Conservation (phyloP, 2,329 filamentous ascomycete genomes). For the Ramularia collo-cygni region DNA sequence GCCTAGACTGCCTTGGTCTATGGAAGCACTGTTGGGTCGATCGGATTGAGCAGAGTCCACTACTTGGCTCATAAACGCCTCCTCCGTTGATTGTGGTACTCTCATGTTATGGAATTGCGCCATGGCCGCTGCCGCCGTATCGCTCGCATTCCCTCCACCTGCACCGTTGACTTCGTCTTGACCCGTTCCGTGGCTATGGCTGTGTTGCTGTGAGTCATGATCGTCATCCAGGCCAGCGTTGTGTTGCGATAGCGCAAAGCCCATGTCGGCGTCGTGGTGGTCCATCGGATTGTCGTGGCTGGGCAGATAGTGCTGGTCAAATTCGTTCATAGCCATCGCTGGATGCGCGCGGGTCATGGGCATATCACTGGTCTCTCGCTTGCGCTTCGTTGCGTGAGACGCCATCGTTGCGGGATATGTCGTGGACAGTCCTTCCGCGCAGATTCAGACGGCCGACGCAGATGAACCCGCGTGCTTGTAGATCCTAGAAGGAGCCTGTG, state of each 20-base stretch:
- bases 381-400: conserved; percentile 36
- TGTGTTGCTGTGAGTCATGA: conserved; percentile 13
- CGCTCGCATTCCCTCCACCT: conserved; percentile 44
- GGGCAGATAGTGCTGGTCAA: conserved; percentile 29
- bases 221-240: conserved; percentile 17
- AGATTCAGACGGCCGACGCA: too few species aligned
- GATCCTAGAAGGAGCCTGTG: too few species aligned
- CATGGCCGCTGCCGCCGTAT: conserved; percentile 54
- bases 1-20: conserved; percentile 14
- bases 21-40: conserved; percentile 15
- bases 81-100: conserved; percentile 49
- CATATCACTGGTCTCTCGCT: conserved; percentile 41
- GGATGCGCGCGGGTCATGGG: conserved; percentile 30
- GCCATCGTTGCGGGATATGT: conserved; percentile 17
- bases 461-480: too few species aligned
- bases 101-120: conserved; percentile 49
- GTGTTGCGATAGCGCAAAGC: conserved; percentile 32
- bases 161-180: conserved; percentile 15
- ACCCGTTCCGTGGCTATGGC: conserved; percentile 10
- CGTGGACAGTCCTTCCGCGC: too few species aligned
- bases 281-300: conserved; percentile 28
- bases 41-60: conserved; percentile 13
- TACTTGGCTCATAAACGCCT: conserved; percentile 36
- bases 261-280: conserved; percentile 36
- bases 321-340: conserved; percentile 22